Conservation (phyloP, 73 alveolate genomes). For the Uronychia binucleata region DNA sequence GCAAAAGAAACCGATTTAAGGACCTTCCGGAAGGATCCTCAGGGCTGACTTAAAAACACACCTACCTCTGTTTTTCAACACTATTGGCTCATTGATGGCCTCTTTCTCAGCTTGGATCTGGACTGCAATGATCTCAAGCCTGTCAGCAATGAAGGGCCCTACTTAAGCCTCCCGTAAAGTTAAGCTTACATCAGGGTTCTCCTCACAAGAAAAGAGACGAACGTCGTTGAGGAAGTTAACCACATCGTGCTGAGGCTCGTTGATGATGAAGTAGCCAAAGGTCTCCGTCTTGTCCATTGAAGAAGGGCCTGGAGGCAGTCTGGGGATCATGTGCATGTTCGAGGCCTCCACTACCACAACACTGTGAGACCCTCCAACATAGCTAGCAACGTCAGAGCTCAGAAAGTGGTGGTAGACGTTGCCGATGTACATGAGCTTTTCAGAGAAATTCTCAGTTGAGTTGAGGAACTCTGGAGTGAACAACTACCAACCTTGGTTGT, state of each 20-base stretch:
- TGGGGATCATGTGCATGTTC: neutral
- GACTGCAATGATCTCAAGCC: neutral
- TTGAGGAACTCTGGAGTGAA: neutral
- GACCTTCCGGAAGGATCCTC: neutral
- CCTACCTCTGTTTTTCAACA: neutral
- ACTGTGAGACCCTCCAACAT: neutral
- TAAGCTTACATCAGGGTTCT: neutral
- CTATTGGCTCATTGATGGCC: neutral
- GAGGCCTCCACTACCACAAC: neutral
- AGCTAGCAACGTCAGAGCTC: neutral
- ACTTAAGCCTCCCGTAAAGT: too few relatives aligned
- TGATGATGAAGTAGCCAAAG: neutral
- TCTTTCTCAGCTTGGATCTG: neutral
- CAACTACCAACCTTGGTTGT: neutral
- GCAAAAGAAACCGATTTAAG: neutral
- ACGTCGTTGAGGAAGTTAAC: neutral
- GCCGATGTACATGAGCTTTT: neutral
- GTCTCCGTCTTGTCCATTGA: neutral
- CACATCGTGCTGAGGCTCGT: neutral
- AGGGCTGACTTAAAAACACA: neutral
- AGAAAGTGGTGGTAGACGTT: neutral
- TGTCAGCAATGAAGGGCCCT: neutral
- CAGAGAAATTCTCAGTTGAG: neutral
- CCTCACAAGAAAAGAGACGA: neutral
- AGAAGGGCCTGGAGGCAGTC: conserved; percentile 15